phyloP scores from a whole-genome alignment of 2,329 filamentous ascomycete genomes.

The Fusarium graminum region DNA sequence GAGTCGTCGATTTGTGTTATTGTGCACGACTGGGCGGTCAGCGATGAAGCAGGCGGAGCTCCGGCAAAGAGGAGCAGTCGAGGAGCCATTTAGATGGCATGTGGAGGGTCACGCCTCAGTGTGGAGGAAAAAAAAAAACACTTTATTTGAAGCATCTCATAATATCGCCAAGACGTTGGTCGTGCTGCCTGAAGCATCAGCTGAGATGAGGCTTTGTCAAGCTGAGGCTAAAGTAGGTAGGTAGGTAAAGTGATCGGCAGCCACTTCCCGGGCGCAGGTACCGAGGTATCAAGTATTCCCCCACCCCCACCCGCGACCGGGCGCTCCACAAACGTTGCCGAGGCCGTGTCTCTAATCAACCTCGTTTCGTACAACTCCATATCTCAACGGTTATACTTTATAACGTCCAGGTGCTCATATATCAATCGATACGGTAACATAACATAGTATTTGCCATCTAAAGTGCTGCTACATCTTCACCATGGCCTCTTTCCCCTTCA shows the following conservation, averaged over 20 bases:
- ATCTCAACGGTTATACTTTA: not conserved
- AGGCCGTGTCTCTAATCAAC: slow-evolving; percentile 29
- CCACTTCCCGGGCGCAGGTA: slow-evolving; percentile 39
- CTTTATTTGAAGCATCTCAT: slow-evolving; percentile 19
- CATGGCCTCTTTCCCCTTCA: slow-evolving; percentile 60
- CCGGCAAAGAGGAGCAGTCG: slow-evolving; percentile 57
- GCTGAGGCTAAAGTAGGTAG: not conserved
- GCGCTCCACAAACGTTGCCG: slow-evolving; percentile 30
- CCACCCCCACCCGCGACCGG: slow-evolving; percentile 30
- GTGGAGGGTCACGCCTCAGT: not conserved
- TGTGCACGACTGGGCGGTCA: slow-evolving; percentile 51
- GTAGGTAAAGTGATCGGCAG: slow-evolving; percentile 18
- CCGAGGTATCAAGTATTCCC: slow-evolving; percentile 37
- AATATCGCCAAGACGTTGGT: not conserved
- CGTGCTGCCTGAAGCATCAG: not conserved
- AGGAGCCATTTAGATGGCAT: slow-evolving; percentile 44
- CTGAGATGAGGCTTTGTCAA: slow-evolving; percentile 1
- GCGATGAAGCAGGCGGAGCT: slow-evolving; percentile 51
- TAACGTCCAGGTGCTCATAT: not conserved
- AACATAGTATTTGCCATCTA: not conserved
- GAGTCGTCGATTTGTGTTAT: slow-evolving; percentile 46
- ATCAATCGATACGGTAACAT: not conserved
- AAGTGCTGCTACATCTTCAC: not conserved
- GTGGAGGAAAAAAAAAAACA: not conserved
- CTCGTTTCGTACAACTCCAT: slow-evolving; percentile 15